Percentiles rank a stretch among this genome's conserved stretches.
phyloP scores from a whole-genome alignment of 164 flowering plant genomes.

The Kalanchoe fedtschenkoi region DNA sequence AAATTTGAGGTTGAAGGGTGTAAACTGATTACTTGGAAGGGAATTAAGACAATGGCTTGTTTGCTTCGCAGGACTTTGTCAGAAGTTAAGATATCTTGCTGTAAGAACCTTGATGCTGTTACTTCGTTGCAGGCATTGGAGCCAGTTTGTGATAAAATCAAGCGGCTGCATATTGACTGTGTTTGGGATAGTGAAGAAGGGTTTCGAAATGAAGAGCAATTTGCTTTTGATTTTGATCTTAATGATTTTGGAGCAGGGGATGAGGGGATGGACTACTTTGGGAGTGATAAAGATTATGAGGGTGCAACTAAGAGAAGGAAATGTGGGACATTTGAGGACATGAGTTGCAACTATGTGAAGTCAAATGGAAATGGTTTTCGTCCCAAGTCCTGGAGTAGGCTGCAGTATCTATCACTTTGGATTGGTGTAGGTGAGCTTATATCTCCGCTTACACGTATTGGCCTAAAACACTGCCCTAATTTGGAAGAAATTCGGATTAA shows the following conservation, averaged over 20 bases:
- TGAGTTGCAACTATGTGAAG: not conserved
- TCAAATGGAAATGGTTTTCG: conserved; percentile 29
- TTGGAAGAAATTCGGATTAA: conserved; percentile 61
- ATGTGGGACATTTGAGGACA: conserved; percentile 17
- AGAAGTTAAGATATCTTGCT: conserved; percentile 60
- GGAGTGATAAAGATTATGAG: not conserved
- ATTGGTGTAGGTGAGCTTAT: conserved; percentile 66
- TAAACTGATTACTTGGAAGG: conserved; percentile 47
- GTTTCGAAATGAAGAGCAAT: conserved; percentile 8
- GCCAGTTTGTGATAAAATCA: conserved; percentile 47
- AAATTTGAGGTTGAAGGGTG: conserved; percentile 74
- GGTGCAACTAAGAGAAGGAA: conserved; percentile 26
- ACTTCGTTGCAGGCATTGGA: conserved; percentile 51
- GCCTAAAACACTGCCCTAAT: conserved; percentile 70
- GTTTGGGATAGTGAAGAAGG: conserved; percentile 39
- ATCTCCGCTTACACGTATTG: conserved; percentile 38
- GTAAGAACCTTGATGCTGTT: conserved; percentile 52
- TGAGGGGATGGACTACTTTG: not conserved
- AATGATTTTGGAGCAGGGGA: conserved; percentile 13
- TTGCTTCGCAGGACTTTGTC: conserved; percentile 44
- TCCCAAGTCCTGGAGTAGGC: conserved; percentile 40
- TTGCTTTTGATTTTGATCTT: conserved; percentile 26
- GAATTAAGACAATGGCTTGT: conserved; percentile 46
- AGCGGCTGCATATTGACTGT: conserved; percentile 71
- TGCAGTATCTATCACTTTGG: conserved; percentile 66